A percentile compares a stretch with the other conserved stretches of the same genome.
Conservation (phyloP, 1,139 yeast genomes). For the Scheffersomyces illinoinensis region DNA sequence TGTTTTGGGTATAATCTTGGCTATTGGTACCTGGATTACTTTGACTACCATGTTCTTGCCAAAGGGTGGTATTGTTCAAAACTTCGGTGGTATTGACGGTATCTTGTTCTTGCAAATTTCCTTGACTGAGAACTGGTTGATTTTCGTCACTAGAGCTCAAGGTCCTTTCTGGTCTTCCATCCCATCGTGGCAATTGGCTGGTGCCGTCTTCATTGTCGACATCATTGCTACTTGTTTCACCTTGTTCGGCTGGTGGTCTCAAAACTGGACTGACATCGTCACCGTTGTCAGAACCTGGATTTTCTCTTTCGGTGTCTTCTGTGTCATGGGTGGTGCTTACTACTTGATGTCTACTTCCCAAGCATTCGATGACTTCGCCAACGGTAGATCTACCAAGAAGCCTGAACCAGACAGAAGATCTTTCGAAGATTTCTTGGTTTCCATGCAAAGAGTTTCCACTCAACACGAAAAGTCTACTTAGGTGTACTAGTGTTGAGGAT, state of each 20-base stretch:
- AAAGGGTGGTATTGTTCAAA: slow-evolving; percentile 88
- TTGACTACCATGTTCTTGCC: slow-evolving; percentile 83
- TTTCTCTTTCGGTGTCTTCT: slow-evolving; percentile 95
- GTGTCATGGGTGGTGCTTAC: slow-evolving; percentile 96
- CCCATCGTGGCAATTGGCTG: slow-evolving; percentile 94
- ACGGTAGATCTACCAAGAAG: slow-evolving; percentile 73
- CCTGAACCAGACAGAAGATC: slow-evolving; percentile 72
- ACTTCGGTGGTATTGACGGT: slow-evolving; percentile 93
- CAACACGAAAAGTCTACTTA: slow-evolving; percentile 82
- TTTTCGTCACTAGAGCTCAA: slow-evolving; percentile 91
- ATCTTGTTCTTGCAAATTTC: slow-evolving; percentile 89
- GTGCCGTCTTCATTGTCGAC: slow-evolving; percentile 89
- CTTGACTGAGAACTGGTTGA: slow-evolving; percentile 93
- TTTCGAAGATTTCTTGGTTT: slow-evolving; percentile 91
- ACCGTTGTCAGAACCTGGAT: slow-evolving; percentile 92
- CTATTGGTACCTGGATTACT: slow-evolving; percentile 90
- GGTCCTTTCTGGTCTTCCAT: slow-evolving; percentile 94
- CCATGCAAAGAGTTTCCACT: slow-evolving; percentile 98
- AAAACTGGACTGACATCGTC: slow-evolving; percentile 95
- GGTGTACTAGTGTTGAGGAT: slow-evolving; percentile 6
- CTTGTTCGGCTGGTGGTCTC: slow-evolving; percentile 97
- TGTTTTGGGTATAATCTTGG: slow-evolving; percentile 76
- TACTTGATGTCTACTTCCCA: slow-evolving; percentile 87
- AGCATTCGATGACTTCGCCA: slow-evolving; percentile 89
- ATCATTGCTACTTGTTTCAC: slow-evolving; percentile 87